A percentile compares a stretch with the other conserved stretches of the same genome.
phyloP scores from a whole-genome alignment of 805 yeast genomes.

The Kuraishia floccosa region DNA sequence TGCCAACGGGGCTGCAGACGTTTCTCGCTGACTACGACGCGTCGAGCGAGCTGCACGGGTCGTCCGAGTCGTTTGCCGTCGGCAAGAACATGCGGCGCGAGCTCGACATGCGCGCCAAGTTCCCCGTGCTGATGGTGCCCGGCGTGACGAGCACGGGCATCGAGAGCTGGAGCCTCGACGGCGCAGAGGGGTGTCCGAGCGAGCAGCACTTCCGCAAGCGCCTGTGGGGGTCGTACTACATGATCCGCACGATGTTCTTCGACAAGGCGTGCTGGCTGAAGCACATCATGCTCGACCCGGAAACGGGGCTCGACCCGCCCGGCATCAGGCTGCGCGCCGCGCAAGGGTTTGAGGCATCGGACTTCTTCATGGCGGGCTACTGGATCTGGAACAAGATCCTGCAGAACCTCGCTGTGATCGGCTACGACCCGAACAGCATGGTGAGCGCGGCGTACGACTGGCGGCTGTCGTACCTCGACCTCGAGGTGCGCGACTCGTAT shows the following conservation, averaged over 20 bases:
- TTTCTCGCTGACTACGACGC: constrained; percentile 45
- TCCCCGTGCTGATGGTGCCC: constrained; percentile 88
- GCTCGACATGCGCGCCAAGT: constrained; percentile 40
- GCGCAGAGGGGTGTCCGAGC: constrained; percentile 72
- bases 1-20: constrained; percentile 57
- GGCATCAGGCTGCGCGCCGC: constrained; percentile 77
- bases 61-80: constrained; percentile 80
- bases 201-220: constrained; percentile 81
- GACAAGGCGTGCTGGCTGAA: constrained; percentile 92
- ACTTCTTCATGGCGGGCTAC: constrained; percentile 92
- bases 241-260: constrained; percentile 84
- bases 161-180: constrained; percentile 83
- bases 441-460: constrained; percentile 89
- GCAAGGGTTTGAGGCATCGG: constrained; percentile 94
- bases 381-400: constrained; percentile 98
- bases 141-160: constrained; percentile 94
- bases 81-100: constrained; percentile 53
- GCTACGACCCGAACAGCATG: constrained; percentile 90
- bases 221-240: constrained; percentile 94
- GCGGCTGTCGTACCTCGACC: constrained; percentile 83
- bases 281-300: constrained; percentile 80
- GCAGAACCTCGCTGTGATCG: constrained; percentile 90
- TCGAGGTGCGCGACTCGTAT: constrained; percentile 80
- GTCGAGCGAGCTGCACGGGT: constrained; percentile 33
- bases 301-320: constrained; percentile 90